Base-by-base conservation (phyloP, 2,329 filamentous ascomycete genomes). In the Arthrocladium fulminans region DNA sequence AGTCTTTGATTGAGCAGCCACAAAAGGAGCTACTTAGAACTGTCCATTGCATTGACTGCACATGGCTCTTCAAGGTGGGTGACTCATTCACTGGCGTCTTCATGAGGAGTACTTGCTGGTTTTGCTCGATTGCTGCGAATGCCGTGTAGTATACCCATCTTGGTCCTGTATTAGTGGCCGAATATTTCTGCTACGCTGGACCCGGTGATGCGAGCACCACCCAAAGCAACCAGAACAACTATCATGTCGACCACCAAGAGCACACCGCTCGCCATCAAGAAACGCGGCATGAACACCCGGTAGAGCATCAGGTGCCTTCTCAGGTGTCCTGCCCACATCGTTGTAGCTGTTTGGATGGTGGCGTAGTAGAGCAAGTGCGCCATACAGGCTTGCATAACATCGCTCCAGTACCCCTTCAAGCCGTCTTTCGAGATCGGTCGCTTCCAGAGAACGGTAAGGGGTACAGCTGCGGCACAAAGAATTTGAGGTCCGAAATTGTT, bases 241-340 rank as follows among this genome's bases (percentile, higher is more conserved):
- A 92, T 75, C 3, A 94, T 55, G 61, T 97, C 90, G 8, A 94
- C 81, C 22, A 89, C 74, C 13, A 90, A 60, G 50, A 97, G 64
- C 43, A 84, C 76, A 2, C 77, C 68, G 0, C 81, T 83, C 0
- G 84, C 88, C 63, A 87, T 77, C 84, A 98, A 86, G 69, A 90
- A 98, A 23, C 90, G 73, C 40, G 92, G 92, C 67, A 78, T 83
- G 62, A 98, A 98, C 37, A 98, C 88, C 35, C 92, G 78, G 68
- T 92, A 98, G 24, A 98, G 76, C 92, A 98, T 98, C 54, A 98
- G 74, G 71, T 98, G 92, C 45, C 92, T 76, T 47, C 92, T 76
- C 60, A 98, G 69, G 69, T 88, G 83, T 1, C 86, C 89, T 0
- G 90, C 87, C 84, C 90, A 96, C 65, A 85, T 80, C 59, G 92